A percentile compares a stretch with the other conserved stretches of the same genome.
phyloP scores from a whole-genome alignment of 2,329 filamentous ascomycete species.

The Dendrostoma leiphaemia region DNA sequence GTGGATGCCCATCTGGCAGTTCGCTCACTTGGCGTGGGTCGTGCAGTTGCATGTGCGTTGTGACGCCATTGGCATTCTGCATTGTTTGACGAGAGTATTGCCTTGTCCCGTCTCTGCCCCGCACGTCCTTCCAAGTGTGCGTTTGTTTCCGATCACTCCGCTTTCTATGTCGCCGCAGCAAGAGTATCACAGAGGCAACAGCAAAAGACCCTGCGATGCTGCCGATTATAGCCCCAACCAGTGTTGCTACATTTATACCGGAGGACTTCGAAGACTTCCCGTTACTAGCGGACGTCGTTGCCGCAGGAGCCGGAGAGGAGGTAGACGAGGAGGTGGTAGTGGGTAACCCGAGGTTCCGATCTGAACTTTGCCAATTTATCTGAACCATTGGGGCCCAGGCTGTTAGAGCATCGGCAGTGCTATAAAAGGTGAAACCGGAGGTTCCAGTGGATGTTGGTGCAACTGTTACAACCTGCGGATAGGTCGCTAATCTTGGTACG shows the following conservation, averaged over 20 bases:
- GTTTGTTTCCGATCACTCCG: background rate
- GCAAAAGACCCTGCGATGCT: background rate
- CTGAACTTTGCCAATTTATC: constrained; percentile 3
- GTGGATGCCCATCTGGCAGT: background rate
- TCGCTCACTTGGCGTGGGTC: background rate
- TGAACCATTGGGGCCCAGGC: constrained; percentile 3
- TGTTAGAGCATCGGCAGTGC: background rate
- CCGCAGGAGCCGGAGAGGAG: background rate
- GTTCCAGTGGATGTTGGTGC: background rate
- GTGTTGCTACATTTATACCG: background rate
- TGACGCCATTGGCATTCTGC: background rate
- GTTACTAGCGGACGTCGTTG: background rate
- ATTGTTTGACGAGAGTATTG: background rate
- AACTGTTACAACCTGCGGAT: background rate
- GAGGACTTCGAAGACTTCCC: background rate
- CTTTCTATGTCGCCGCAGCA: background rate
- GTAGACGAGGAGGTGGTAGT: background rate
- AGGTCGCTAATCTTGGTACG: background rate
- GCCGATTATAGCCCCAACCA: background rate
- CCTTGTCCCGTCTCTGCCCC: background rate
- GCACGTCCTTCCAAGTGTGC: background rate
- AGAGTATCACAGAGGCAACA: background rate
- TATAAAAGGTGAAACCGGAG: background rate
- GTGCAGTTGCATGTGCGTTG: background rate
- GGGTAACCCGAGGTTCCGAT: no score